These are phyloP conservation scores for Blechomonas ayalai DNA, from an alignment of 208 protist species.

Conservation along the genomic window DNA sequence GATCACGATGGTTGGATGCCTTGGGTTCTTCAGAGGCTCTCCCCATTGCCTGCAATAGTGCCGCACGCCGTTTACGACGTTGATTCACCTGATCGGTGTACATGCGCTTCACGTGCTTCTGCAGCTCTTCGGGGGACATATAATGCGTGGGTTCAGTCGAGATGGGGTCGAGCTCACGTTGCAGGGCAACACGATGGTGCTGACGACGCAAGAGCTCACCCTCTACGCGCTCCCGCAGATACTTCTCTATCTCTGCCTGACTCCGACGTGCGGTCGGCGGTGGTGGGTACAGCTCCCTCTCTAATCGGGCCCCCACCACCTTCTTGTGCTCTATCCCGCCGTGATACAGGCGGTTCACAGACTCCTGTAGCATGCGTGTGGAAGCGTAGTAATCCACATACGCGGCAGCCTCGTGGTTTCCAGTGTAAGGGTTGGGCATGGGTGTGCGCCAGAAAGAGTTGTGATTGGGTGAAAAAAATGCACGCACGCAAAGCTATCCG, in stretches of 20 bases:
- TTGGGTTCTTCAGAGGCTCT: too few species aligned
- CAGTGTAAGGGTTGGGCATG: slow-evolving; percentile 72
- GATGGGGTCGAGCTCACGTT: slow-evolving; percentile 52
- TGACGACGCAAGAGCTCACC: slow-evolving; percentile 61
- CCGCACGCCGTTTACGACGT: slow-evolving; percentile 21
- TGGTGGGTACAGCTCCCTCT: slow-evolving; percentile 35
- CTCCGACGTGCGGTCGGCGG: slow-evolving; percentile 31
- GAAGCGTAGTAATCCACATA: slow-evolving; percentile 79
- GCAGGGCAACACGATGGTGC: slow-evolving; percentile 41
- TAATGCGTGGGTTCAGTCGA: slow-evolving; percentile 5
- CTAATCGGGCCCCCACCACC: slow-evolving; percentile 29
- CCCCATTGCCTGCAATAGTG: too few species aligned
- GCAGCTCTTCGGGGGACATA: slow-evolving; percentile 21
- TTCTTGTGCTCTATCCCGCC: slow-evolving; percentile 31
- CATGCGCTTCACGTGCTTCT: slow-evolving; percentile 49
- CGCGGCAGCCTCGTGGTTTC: slow-evolving; percentile 55
- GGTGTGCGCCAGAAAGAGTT: too few species aligned
- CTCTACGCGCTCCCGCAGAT: slow-evolving; percentile 57
- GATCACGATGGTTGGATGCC: too few species aligned
- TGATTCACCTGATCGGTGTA: slow-evolving; percentile 54
- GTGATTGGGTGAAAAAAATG: too few species aligned
- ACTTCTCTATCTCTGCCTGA: slow-evolving; percentile 49
- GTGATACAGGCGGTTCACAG: slow-evolving; percentile 67
- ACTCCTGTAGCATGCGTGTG: slow-evolving; percentile 47
- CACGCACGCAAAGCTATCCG: too few species aligned